Base-by-base conservation (phyloP, 2,329 filamentous ascomycete species). In the Fusarium succisae region DNA sequence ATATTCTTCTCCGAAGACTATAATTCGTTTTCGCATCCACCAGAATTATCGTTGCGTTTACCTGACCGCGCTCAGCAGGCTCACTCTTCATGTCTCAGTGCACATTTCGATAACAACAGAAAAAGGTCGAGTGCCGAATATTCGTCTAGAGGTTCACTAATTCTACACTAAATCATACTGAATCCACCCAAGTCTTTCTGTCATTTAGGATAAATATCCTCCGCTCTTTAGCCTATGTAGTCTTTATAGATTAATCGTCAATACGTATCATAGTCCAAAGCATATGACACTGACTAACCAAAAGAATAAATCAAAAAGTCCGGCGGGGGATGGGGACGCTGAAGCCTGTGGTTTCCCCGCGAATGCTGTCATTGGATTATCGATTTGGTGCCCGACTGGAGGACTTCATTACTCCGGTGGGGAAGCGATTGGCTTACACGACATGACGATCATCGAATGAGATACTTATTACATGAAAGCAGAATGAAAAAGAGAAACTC, bases 381-480 rank as follows among this genome's bases (percentile, higher is more conserved):
- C 39, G 30, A 45, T 15, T 41, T 62, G 38, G 22, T 66, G 55
- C 62, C 53, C 65, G 38, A 61, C 63, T 67, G 53, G 53, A 53
- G 63, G 35, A 61, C 15, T 26, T 68, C 41, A 28, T 68, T 62
- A 41, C 63, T 68, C 65, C 65, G 65, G 65, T 37, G 65, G 65
- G 65, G 65, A 61, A 68, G 45, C 43, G 44, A 67, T 50, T 39
- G 63, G 38, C 63, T 67, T 59, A 59, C 32, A 59, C 65, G 20
- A n/a, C 47, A 53, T 48, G 32, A 32, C 20, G 32, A 45, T 41
- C 48, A 38, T 11, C 28, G 17, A 41, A 18, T 41, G 28, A 26
- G 32, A 50, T 35, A 60, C 58, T 61, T 67, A 67, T 51, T 60
- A 13, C 28, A 22, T 3, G 32, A 37, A 12, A 18, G 26, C 32